Evolutionary conservation across 208 protist species (phyloP).

Genomic region (Leishmania gerbilli): DNA sequence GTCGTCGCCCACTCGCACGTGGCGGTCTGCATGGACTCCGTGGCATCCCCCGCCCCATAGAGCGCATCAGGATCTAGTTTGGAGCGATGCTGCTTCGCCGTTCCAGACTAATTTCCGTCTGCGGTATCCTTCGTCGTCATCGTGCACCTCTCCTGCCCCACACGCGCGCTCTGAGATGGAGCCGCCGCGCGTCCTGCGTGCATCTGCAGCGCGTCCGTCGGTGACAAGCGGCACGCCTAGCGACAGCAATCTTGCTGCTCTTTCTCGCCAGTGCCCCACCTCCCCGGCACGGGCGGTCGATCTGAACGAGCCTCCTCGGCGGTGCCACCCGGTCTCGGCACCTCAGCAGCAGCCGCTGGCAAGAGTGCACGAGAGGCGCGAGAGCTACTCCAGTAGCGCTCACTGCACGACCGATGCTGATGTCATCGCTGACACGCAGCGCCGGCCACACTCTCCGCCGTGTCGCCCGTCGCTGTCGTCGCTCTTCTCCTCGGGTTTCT

Average conservation of each 20-base stretch:
- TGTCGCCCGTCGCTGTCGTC: neutral
- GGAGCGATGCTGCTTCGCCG: neutral
- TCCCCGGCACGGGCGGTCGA: neutral
- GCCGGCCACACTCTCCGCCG: neutral
- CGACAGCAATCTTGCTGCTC: neutral
- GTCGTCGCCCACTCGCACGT: neutral
- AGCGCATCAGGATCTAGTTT: neutral
- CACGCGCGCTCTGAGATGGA: neutral
- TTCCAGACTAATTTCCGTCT: neutral
- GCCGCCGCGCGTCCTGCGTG: neutral
- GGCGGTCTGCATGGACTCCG: neutral
- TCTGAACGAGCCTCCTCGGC: neutral
- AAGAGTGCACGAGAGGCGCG: neutral
- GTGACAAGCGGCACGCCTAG: neutral
- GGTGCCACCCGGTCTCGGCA: neutral
- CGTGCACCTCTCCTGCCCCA: neutral
- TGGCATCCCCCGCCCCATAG: neutral
- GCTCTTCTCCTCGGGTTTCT: neutral
- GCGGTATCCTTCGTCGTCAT: neutral
- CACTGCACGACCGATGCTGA: neutral
- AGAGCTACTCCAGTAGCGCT: neutral
- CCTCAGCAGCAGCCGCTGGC: neutral
- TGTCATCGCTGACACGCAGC: neutral
- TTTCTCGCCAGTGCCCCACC: neutral
- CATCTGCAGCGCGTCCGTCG: neutral